These are phyloP conservation scores for Peronospora destructor DNA, from an alignment of 352 stramenopile species.

Conservation along the genomic window DNA sequence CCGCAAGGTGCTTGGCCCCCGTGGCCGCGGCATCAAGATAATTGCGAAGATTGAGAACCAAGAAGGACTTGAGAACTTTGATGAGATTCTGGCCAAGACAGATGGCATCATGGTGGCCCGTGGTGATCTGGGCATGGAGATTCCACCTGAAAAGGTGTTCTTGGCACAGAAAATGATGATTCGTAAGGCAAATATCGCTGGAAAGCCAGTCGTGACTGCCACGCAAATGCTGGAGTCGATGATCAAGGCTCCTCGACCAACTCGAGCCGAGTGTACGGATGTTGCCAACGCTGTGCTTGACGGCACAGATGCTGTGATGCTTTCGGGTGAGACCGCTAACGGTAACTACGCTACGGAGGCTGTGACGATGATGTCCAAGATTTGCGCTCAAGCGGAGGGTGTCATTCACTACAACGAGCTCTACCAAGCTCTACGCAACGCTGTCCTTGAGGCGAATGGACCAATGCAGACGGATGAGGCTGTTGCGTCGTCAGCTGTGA, in stretches of 20 bases:
- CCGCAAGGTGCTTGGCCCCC: constrained; percentile 78
- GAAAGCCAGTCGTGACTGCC: constrained; percentile 96
- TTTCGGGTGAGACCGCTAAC: constrained; percentile 97
- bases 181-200: constrained; percentile 90
- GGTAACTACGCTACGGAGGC: constrained; percentile 92
- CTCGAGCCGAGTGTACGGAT: constrained; percentile 97
- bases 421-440: constrained; percentile 64
- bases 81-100: constrained; percentile 93
- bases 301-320: constrained; percentile 96
- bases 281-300: constrained; percentile 98
- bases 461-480: constrained; percentile 83
- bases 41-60: constrained; percentile 98
- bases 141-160: constrained; percentile 96
- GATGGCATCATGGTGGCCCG: constrained; percentile 99
- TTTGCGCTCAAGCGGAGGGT: constrained; percentile 82
- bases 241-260: constrained; percentile 95
- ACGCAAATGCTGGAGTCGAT: constrained; percentile 99
- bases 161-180: constrained; percentile 99
- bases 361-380: constrained; percentile 92
- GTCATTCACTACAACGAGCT: constrained; percentile 36
- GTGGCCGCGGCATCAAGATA: constrained; percentile 87
- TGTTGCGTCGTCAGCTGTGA: constrained; percentile 93
- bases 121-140: constrained; percentile 98
- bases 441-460: constrained; percentile 43
- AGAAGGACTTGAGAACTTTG: constrained; percentile 93